phyloP scores from a whole-genome alignment of 148 eudicot genomes.

The Euryodendron excelsum region DNA sequence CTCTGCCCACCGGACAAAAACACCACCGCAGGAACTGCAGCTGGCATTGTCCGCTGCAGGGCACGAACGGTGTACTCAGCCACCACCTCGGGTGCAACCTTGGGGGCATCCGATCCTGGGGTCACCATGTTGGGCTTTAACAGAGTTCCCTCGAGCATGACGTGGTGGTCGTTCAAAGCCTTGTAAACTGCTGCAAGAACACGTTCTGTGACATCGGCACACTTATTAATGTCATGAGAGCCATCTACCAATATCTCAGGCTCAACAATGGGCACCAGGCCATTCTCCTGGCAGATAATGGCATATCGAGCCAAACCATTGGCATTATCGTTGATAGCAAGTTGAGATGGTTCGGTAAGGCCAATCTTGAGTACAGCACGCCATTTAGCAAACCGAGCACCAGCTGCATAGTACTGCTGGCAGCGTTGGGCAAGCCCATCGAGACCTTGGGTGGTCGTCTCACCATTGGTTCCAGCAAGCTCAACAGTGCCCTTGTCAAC shows the following conservation, averaged over 20 bases:
- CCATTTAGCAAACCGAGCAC: slow-evolving; percentile 87
- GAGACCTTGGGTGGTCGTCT: slow-evolving; percentile 91
- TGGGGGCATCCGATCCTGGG: slow-evolving; percentile 72
- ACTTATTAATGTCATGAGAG: slow-evolving; percentile 65
- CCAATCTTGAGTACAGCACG: slow-evolving; percentile 85
- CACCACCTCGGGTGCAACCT: slow-evolving; percentile 75
- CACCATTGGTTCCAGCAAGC: slow-evolving; percentile 84
- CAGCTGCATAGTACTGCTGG: slow-evolving; percentile 70
- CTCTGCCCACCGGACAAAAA: slow-evolving; percentile 98
- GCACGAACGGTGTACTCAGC: slow-evolving; percentile 89
- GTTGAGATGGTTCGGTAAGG: slow-evolving; percentile 74
- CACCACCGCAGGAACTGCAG: slow-evolving; percentile 87
- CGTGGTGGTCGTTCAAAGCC: slow-evolving; percentile 92
- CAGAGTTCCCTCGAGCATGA: slow-evolving; percentile 81
- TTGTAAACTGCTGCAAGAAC: slow-evolving; percentile 91
- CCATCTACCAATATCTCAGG: slow-evolving; percentile 93
- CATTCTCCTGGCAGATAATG: slow-evolving; percentile 92
- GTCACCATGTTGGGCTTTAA: slow-evolving; percentile 98
- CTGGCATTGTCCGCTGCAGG: slow-evolving; percentile 79
- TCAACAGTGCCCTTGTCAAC: slow-evolving; percentile 91
- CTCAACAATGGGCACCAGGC: slow-evolving; percentile 88
- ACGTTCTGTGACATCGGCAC: slow-evolving; percentile 91
- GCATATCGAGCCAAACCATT: slow-evolving; percentile 90
- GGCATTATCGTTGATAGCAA: slow-evolving; percentile 77
- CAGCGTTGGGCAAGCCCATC: slow-evolving; percentile 76